Evolutionary conservation across 306 rosid genomes (phyloP), one percentile per base, ranked within the genome.

Genomic region (Cicer bijugum): DNA sequence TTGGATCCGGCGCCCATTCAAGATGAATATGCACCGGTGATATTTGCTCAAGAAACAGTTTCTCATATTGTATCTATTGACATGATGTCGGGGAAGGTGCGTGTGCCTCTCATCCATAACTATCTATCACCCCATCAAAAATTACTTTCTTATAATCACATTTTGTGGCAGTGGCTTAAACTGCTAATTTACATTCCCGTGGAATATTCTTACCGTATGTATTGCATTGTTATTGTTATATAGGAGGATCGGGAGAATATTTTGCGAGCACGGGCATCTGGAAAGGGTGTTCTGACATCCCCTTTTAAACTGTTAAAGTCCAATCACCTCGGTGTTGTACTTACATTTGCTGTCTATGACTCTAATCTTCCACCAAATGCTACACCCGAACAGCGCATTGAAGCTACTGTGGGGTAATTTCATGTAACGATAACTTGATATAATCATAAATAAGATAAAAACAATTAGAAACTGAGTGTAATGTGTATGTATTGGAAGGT

Each of bases 21-120:
- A 76, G 97, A 89, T 83, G 97, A 94, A 91, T 94, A 94, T 83
- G 98, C 98, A 43, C 98, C 98, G 2, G 98, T 91, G 50, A 91
- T 91, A 80, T 94, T 94, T 86, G 94, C 98, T 80, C 98, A 91
- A 86, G 98, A 89, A 87, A 94, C 98, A 8, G 98, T 94, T 71
- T 87, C 98, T 63, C 98, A 94, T 88, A 94, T 94, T 82, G 97
- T 94, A 72, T 94, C 98, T 16, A 94, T 94, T 55, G 98, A 91
- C 86, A 94, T 94, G 98, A 94, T 94, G 98, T 94, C 98, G 9
- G 98, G 98, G 80, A 94, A 91, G 97, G 98, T 94, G 71, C 35
- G 98, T 94, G 71, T 40, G 86, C 69, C 69, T 53, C 74, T 51
- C 55, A 46, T 42, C 35, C 35, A 28, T 28, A 28, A 28, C 77